Evolutionary conservation across 2,329 filamentous ascomycete species (phyloP).

Genomic region (Verticillium tricorpus): DNA sequence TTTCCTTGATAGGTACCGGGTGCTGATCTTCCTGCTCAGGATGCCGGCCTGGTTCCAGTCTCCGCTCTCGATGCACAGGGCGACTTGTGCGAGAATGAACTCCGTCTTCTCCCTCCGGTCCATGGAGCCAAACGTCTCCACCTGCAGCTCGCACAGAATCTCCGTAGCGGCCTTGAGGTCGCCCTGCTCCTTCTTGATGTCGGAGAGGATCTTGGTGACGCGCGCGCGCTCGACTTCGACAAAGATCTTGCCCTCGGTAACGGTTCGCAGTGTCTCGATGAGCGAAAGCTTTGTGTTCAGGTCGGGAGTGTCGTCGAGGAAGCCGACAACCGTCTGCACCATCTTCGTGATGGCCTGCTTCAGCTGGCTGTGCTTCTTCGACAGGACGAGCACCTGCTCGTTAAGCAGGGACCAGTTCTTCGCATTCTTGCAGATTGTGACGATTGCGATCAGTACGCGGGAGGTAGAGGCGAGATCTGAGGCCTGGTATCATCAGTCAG

Average conservation of each 20-base stretch:
- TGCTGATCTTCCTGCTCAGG: slow-evolving; percentile 94
- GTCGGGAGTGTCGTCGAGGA: slow-evolving; percentile 80
- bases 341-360: slow-evolving; percentile 99
- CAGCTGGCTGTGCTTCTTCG: slow-evolving; percentile 99
- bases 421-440: slow-evolving; percentile 89
- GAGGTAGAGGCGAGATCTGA: slow-evolving; percentile 96
- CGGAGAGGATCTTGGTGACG: slow-evolving; percentile 88
- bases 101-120: slow-evolving; percentile 95
- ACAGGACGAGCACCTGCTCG: slow-evolving; percentile 91
- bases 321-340: slow-evolving; percentile 94
- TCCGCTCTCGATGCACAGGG: slow-evolving; percentile 87
- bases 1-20: slow-evolving; percentile 83
- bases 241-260: slow-evolving; percentile 99
- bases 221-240: slow-evolving; percentile 97
- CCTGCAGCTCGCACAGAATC: slow-evolving; percentile 93
- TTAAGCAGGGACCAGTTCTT: slow-evolving; percentile 93
- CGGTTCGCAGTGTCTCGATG: slow-evolving; percentile 91
- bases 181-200: slow-evolving; percentile 96
- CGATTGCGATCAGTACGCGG: slow-evolving; percentile 78
- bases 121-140: slow-evolving; percentile 99
- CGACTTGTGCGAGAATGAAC: slow-evolving; percentile 93
- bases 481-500: slow-evolving; percentile 53
- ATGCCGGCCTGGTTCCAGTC: slow-evolving; percentile 97
- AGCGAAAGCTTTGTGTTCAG: slow-evolving; percentile 85
- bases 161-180: slow-evolving; percentile 87